phyloP scores from a whole-genome alignment of 176 grass and related monocot genomes.

The Oryza glumipatula region DNA sequence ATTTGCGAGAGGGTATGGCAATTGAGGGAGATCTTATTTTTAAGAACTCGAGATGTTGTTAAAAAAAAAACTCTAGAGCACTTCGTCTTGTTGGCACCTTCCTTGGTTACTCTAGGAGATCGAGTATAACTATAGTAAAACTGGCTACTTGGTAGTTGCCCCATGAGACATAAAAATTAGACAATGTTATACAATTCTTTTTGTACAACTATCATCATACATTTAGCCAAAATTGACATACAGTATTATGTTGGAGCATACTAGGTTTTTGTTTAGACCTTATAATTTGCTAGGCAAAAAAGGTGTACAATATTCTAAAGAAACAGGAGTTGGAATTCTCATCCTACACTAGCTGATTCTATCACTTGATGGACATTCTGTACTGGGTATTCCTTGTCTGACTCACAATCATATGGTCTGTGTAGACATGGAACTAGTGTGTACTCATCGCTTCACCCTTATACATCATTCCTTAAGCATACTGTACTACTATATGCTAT shows the following conservation, averaged over 20 bases:
- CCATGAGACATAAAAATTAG: neutral
- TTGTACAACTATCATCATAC: constrained; percentile 3
- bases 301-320: neutral
- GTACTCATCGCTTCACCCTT: neutral
- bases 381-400: neutral
- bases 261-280: constrained; percentile 17
- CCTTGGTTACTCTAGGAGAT: neutral
- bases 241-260: neutral
- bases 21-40: neutral
- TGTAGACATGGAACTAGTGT: neutral
- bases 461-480: neutral
- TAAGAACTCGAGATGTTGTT: neutral
- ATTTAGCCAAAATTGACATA: neutral
- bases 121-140: neutral
- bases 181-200: neutral
- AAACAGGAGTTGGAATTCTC: constrained; percentile 3
- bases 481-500: neutral
- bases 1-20: neutral
- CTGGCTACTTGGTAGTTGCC: too few relatives aligned
- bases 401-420: neutral
- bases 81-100: neutral
- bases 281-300: constrained; percentile 8
- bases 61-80: neutral
- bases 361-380: neutral
- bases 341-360: neutral